These are phyloP conservation scores for Candida andamanensis DNA, from an alignment of 805 yeast genomes.

Conservation along the genomic window DNA sequence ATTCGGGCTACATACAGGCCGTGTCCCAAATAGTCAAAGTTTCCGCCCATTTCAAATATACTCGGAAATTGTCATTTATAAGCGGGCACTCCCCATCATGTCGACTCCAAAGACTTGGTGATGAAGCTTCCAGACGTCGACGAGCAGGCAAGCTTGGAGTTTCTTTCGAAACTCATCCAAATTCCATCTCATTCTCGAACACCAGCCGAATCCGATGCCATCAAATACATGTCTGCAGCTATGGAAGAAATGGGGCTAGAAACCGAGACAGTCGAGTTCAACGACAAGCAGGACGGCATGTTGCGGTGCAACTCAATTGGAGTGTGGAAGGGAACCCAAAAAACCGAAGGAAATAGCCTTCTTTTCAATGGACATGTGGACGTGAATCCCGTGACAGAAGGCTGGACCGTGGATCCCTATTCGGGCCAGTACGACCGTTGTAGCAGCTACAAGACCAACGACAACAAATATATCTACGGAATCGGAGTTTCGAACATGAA, in stretches of 20 bases:
- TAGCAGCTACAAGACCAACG: slow-evolving; percentile 7
- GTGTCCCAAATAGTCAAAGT: too few relatives aligned
- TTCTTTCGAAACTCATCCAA: slow-evolving; percentile 22
- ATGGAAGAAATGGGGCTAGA: slow-evolving; percentile 19
- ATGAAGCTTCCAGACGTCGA: slow-evolving; percentile 15
- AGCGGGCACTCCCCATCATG: too few relatives aligned
- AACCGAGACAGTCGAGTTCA: slow-evolving; percentile 16
- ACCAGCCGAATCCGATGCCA: slow-evolving; percentile 21
- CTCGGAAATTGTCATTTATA: too few relatives aligned
- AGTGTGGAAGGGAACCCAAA: slow-evolving; percentile 21
- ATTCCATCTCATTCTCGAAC: slow-evolving; percentile 22
- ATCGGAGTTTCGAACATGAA: slow-evolving; percentile 28
- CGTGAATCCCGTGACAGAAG: slow-evolving; percentile 25
- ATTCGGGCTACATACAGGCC: too few relatives aligned
- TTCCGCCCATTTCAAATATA: too few relatives aligned
- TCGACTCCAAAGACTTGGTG: too few relatives aligned
- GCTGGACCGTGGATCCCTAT: slow-evolving; percentile 27
- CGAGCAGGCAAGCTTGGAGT: slow-evolving; percentile 16
- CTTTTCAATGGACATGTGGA: slow-evolving; percentile 28
- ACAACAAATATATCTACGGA: slow-evolving; percentile 22
- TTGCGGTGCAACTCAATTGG: slow-evolving; percentile 21
- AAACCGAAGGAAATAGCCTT: slow-evolving; percentile 13
- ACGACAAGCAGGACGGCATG: slow-evolving; percentile 18
- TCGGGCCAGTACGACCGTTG: slow-evolving; percentile 13
- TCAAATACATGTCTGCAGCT: slow-evolving; percentile 20